Conservation (phyloP, 768 basidiomycete species). For the Amanita brunnescens region DNA sequence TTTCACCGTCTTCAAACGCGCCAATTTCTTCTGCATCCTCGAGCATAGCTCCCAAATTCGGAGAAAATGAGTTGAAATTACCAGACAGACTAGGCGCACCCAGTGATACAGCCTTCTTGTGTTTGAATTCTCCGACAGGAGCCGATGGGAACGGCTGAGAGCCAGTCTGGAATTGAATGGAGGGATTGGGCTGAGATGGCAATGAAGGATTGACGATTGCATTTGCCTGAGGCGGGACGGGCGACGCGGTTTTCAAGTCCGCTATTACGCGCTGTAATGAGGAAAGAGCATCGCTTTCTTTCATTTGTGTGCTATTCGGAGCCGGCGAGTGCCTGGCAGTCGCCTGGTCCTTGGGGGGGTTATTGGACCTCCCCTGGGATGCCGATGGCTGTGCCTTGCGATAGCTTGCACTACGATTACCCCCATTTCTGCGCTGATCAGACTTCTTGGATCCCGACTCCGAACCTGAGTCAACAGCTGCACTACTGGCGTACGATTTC, state of each 20-base stretch:
- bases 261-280: conserved; percentile 91
- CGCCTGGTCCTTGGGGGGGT: conserved; percentile 32
- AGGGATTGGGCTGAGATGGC: conserved; percentile 48
- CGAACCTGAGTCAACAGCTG: conserved; percentile 57
- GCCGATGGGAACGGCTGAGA: conserved; percentile 45
- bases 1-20: conserved; percentile 72
- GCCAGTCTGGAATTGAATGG: conserved; percentile 65
- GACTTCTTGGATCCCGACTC: conserved; percentile 58
- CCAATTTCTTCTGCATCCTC: conserved; percentile 68
- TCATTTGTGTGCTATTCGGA: conserved; percentile 41
- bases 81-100: conserved; percentile 48
- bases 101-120: conserved; percentile 77
- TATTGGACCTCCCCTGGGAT: conserved; percentile 46
- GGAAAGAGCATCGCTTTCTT: conserved; percentile 73
- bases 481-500: conserved; percentile 35
- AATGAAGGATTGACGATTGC: conserved; percentile 28
- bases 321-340: conserved; percentile 36
- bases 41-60: conserved; percentile 76
- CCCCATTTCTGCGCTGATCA: conserved; percentile 46
- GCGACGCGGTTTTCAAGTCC: conserved; percentile 82
- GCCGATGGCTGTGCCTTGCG: conserved; percentile 52
- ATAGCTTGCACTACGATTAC: conserved; percentile 38
- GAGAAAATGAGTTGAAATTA: conserved; percentile 65
- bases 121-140: conserved; percentile 46
- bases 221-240: conserved; percentile 38